phyloP scores from a whole-genome alignment of 2,329 filamentous ascomycete species.

The Fusarium sublunatum region DNA sequence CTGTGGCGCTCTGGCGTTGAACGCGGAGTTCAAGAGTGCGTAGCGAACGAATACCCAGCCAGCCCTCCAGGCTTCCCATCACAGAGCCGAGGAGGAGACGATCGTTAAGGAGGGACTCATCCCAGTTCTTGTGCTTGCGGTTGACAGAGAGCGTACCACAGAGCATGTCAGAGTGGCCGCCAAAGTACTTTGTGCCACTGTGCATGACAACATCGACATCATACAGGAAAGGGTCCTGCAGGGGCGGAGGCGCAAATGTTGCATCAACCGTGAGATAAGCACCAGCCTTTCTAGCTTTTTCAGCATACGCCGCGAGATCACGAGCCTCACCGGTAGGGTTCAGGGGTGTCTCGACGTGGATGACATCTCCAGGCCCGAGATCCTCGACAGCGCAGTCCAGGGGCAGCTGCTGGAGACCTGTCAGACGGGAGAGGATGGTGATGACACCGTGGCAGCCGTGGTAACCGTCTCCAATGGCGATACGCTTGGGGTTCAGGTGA shows the following conservation, averaged over 20 bases:
- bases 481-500: conserved; percentile 82
- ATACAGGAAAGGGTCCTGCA: conserved; percentile 84
- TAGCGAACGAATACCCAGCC: conserved; percentile 88
- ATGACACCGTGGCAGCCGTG: conserved; percentile 94
- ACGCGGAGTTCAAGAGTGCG: conserved; percentile 89
- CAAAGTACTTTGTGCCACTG: conserved; percentile 94
- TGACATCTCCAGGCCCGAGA: conserved; percentile 80
- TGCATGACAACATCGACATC: conserved; percentile 93
- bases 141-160: conserved; percentile 83
- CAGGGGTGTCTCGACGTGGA: conserved; percentile 92
- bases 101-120: conserved; percentile 71
- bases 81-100: conserved; percentile 82
- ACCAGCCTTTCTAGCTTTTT: conserved; percentile 76
- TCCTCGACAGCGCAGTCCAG: conserved; percentile 75
- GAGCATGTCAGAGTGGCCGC: conserved; percentile 93
- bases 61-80: conserved; percentile 90
- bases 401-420: conserved; percentile 76
- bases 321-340: conserved; percentile 89
- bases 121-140: conserved; percentile 66
- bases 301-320: conserved; percentile 76
- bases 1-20: conserved; percentile 77
- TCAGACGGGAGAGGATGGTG: conserved; percentile 77
- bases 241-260: conserved; percentile 90
- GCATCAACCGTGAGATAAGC: conserved; percentile 86
- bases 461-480: conserved; percentile 88